Conservation (phyloP, 768 basidiomycete species). For the Leccinum subgranulosum region DNA sequence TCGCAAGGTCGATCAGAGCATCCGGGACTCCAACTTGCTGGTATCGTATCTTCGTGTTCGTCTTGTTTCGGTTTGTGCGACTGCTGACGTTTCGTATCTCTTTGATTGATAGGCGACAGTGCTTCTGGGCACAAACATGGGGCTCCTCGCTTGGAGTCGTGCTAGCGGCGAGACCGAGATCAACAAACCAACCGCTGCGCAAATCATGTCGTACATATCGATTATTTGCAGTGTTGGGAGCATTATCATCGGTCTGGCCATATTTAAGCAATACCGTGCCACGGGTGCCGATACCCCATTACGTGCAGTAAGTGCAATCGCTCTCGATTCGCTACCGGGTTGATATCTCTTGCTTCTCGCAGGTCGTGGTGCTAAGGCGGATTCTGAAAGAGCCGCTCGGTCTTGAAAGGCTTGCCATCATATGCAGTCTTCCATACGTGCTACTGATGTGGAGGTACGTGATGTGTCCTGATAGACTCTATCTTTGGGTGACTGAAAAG, state of each 20-base stretch:
- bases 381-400: conserved; percentile 27
- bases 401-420: conserved; percentile 36
- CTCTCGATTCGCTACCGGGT: background rate
- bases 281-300: conserved; percentile 30
- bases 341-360: conserved; percentile 1
- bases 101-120: conserved; percentile 24
- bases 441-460: conserved; percentile 32
- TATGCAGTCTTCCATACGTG: conserved; percentile 40
- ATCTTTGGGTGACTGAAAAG: background rate
- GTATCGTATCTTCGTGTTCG: conserved; percentile 7
- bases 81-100: background rate
- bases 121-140: conserved; percentile 24
- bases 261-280: conserved; percentile 33
- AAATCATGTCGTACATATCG: conserved; percentile 28
- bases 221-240: conserved; percentile 29
- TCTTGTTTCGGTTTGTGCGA: background rate
- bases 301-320: conserved; percentile 20
- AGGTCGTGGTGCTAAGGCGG: conserved; percentile 27
- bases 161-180: background rate
- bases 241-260: conserved; percentile 28
- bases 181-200: conserved; percentile 13
- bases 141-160: conserved; percentile 21
- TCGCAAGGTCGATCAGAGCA: conserved; percentile 28
- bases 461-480: background rate
- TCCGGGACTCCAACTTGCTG: conserved; percentile 31